Evolutionary conservation across 2,329 filamentous ascomycete species (phyloP), one percentile per base, ranked within the genome.

Genomic region (Tolypocladium ophioglossoides): DNA sequence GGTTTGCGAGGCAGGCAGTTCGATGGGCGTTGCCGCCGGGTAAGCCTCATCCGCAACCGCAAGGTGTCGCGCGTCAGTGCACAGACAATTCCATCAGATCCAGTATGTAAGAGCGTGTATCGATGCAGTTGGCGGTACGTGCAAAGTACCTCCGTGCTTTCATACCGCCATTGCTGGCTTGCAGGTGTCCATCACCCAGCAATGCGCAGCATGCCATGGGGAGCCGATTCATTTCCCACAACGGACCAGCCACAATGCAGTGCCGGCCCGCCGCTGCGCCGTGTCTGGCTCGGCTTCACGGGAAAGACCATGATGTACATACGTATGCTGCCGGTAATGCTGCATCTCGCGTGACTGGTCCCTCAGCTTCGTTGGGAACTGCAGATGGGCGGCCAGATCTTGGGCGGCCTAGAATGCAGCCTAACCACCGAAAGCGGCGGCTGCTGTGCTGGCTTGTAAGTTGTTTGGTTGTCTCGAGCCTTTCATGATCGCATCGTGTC

Each of bases 301-400:
- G 32, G 14, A n/a, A n/a, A 5, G 20, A 20, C 48, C 34, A 38
- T 50, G 18, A 30, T n/a, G 35, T 39, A 37, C 34, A 39, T 27
- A 35, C 16, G 27, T n/a, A n/a, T n/a, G 24, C 39, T 32, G 27
- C 27, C 44, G 10, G 16, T 14, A 41, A 53, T 57, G 58, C 54
- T 52, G 56, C 53, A 54, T 57, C 52, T 55, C 39, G 54, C 54
- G 35, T 56, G 56, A 55, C 49, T 52, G 50, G 48, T 49, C 38
- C 48, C 30, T 47, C 20, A 27, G 24, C 50, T 34, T 12, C n/a
- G 52, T n/a, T 47, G 32, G 52, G 32, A 39, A 51, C 51, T 54
- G 55, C 54, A 52, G 30, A 30, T 39, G 41, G 48, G 52, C 52
- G 54, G 48, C 52, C 54, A 57, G 56, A 57, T 57, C 51, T 51